These are phyloP conservation scores for Neofusicoccum parvum DNA, from an alignment of 2,329 filamentous ascomycete genomes.

Conservation along the genomic window DNA sequence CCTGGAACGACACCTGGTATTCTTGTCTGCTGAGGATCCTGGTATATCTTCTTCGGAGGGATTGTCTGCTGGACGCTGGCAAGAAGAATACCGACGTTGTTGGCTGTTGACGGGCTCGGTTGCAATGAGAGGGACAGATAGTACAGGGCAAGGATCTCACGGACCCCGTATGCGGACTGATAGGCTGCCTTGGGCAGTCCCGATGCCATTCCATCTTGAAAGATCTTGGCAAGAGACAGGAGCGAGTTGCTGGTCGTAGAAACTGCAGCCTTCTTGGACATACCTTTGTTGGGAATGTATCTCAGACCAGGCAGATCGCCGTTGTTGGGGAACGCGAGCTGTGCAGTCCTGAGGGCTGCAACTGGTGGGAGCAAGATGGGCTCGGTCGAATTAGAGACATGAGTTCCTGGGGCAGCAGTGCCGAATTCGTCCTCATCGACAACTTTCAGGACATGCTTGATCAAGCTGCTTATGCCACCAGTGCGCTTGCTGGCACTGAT, in stretches of 20 bases:
- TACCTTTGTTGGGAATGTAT: slow-evolving; percentile 66
- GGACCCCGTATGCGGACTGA: slow-evolving; percentile 72
- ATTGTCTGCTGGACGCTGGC: slow-evolving; percentile 81
- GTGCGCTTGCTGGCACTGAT: slow-evolving; percentile 77
- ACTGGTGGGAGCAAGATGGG: slow-evolving; percentile 83
- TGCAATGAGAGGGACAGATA: slow-evolving; percentile 93
- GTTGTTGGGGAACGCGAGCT: slow-evolving; percentile 74
- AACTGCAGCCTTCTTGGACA: slow-evolving; percentile 76
- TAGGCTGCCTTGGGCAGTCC: slow-evolving; percentile 44
- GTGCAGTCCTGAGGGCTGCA: slow-evolving; percentile 78
- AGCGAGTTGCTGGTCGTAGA: slow-evolving; percentile 95
- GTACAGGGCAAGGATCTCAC: slow-evolving; percentile 91
- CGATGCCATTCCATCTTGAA: slow-evolving; percentile 86
- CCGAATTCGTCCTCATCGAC: slow-evolving; percentile 44
- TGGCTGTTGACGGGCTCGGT: slow-evolving; percentile 94
- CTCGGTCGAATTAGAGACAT: slow-evolving; percentile 47
- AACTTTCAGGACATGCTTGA: slow-evolving; percentile 73
- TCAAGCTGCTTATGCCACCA: slow-evolving; percentile 71
- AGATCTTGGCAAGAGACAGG: slow-evolving; percentile 93
- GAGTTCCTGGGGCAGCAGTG: slow-evolving; percentile 10
- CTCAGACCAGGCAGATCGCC: slow-evolving; percentile 80
- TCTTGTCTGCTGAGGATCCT: slow-evolving; percentile 37
- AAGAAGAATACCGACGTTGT: slow-evolving; percentile 96
- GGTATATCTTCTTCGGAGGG: slow-evolving; percentile 43
- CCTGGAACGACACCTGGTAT: slow-evolving; percentile 82